Conservation (phyloP, 2,329 filamentous ascomycete genomes). For the Paramyrothecium roridum region DNA sequence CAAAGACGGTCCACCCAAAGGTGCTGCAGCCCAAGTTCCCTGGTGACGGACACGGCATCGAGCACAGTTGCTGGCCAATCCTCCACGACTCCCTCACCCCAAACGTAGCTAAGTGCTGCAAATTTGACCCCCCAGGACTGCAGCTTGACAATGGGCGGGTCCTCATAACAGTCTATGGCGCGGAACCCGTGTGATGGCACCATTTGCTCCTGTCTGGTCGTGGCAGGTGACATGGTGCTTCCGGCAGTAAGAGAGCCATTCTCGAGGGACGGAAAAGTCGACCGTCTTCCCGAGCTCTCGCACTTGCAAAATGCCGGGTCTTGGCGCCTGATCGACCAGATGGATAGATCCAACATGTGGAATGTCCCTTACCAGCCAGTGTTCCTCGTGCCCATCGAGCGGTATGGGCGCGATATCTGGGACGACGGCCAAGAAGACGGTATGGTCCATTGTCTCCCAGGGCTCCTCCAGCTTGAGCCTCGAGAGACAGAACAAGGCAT, state of each 20-base stretch:
- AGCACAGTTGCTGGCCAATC: background rate
- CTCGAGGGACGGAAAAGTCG: background rate
- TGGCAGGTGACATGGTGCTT: slow-evolving; percentile 1
- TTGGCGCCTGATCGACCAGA: background rate
- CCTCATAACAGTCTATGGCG: background rate
- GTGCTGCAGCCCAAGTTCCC: background rate
- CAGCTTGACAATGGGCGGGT: background rate
- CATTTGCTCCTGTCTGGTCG: background rate
- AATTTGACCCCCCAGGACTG: background rate
- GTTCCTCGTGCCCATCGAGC: background rate
- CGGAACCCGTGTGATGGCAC: no score
- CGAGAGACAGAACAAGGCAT: slow-evolving; percentile 1
- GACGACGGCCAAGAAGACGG: slow-evolving; percentile 6
- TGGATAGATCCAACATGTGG: slow-evolving; percentile 5
- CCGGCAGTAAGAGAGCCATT: slow-evolving; percentile 4
- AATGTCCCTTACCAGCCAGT: slow-evolving; percentile 5
- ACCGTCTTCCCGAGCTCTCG: background rate
- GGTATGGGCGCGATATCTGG: slow-evolving; percentile 2
- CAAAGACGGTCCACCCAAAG: background rate
- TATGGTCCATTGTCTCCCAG: slow-evolving; percentile 1
- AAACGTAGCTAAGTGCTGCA: background rate
- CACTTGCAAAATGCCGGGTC: background rate
- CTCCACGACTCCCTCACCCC: background rate
- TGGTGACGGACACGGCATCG: background rate
- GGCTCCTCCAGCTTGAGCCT: slow-evolving; percentile 1